These are phyloP conservation scores for Vaccinium vitisidaea DNA, from an alignment of 148 eudicot genomes.

Conservation along the genomic window DNA sequence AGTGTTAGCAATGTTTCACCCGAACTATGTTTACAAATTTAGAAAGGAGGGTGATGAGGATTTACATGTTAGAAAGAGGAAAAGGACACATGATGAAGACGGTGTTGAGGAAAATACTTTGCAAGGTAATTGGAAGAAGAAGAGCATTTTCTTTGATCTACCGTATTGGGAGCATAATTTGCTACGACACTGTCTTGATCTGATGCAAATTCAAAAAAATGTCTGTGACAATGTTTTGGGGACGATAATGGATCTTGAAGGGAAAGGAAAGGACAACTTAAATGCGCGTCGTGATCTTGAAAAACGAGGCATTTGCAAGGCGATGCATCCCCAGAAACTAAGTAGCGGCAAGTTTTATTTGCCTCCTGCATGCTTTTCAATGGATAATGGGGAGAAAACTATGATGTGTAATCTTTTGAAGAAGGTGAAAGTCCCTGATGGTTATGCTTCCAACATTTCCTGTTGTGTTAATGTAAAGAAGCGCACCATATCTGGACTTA, in stretches of 20 bases:
- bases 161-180: not conserved
- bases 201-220: constrained; percentile 15
- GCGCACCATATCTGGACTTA: too few species aligned
- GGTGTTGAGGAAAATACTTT: not conserved
- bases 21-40: not conserved
- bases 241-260: too few species aligned
- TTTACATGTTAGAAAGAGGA: not conserved
- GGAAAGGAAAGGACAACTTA: too few species aligned
- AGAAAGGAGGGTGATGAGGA: not conserved
- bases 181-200: not conserved
- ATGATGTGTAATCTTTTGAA: not conserved
- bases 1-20: not conserved
- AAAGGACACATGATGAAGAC: not conserved
- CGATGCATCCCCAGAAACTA: not conserved
- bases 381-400: not conserved
- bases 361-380: not conserved
- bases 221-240: not conserved
- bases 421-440: not conserved
- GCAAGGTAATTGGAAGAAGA: not conserved
- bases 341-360: not conserved
- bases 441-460: not conserved
- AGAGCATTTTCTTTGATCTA: not conserved
- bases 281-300: too few species aligned
- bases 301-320: not conserved
- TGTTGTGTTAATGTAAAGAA: too few species aligned